Base-by-base conservation (phyloP, 768 basidiomycete genomes). In the Amanita muscaria region DNA sequence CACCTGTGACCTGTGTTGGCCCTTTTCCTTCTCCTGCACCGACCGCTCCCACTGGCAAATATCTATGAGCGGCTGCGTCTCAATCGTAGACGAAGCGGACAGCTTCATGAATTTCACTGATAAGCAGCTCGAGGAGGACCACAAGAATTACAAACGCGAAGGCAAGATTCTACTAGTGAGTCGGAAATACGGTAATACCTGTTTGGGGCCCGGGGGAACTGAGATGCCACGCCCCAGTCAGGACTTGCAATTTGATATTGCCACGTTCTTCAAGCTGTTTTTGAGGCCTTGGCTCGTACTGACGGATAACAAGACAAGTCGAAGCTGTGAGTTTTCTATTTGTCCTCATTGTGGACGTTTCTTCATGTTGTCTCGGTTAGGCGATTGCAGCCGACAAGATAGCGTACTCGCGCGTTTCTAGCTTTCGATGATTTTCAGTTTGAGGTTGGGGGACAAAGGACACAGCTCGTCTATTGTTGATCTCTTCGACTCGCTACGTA, bases 401-500 rank as follows among this genome's bases (percentile, higher is more conserved):
- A 50, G 27, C 64, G 37, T 34, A 15, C 29, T 36, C 33, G 38
- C 24, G 33, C 18, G 8, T 50, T 30, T 29, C 24, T 16, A 9
- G 15, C 3, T 11, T n/a, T 46, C 12, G 39, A 29, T 25, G 15
- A 7, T 16, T 15, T 33, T 27, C 22, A 86, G 82, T 89, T 88
- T 52, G 73, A 91, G 68, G 72, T 88, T 46, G 76, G 91, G 65
- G 74, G 86, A 49, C 48, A 69, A 88, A 61, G 87, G 87, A 0
- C 88, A 93, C 56, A 94, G 90, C 53, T 92, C 93, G n/a, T 98
- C 94, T 0, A 93, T 99, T 44, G 82, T 92, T 18, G 96, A 99
- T 62, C 72, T 99, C 1, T 97, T 98, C 56, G 91, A 91, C 50
- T 96, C 92, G 2, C 72, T 98, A 44, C 79, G 88, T 40, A 91